Evolutionary conservation across 805 yeast genomes (phyloP).

Genomic region (Kazachstania psychrophila): DNA sequence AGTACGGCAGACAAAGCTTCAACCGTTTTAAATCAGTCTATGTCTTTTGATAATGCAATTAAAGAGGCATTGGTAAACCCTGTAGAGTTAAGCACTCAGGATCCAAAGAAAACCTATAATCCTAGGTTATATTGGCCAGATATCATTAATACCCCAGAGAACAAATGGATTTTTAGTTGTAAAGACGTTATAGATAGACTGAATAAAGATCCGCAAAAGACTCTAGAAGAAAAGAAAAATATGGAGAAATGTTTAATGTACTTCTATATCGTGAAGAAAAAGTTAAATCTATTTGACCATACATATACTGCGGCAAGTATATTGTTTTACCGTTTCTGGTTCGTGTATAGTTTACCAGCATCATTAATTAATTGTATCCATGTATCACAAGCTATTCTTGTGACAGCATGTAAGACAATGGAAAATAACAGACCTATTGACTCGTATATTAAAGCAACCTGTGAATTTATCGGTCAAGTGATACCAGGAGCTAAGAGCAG

Average conservation of each 20-base stretch:
- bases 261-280: constrained; percentile 29
- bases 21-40: no score
- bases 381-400: constrained; percentile 28
- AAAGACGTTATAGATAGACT: constrained; percentile 26
- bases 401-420: constrained; percentile 30
- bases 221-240: constrained; percentile 21
- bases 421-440: constrained; percentile 32
- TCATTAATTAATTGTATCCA: constrained; percentile 25
- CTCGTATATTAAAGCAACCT: constrained; percentile 28
- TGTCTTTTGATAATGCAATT: constrained; percentile 2
- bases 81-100: not conserved
- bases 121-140: constrained; percentile 30
- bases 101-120: constrained; percentile 13
- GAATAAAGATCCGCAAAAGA: constrained; percentile 14
- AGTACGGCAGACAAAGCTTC: no score
- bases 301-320: constrained; percentile 31
- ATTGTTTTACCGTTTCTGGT: constrained; percentile 30
- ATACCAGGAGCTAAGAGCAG: constrained; percentile 15
- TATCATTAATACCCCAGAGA: constrained; percentile 25
- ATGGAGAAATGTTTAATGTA: constrained; percentile 30
- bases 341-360: constrained; percentile 22
- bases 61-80: not conserved
- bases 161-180: constrained; percentile 25
- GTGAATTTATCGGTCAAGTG: constrained; percentile 22
- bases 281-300: constrained; percentile 28